These are phyloP conservation scores for Pythium aristosporum DNA, from an alignment of 352 stramenopile genomes.

Conservation along the genomic window DNA sequence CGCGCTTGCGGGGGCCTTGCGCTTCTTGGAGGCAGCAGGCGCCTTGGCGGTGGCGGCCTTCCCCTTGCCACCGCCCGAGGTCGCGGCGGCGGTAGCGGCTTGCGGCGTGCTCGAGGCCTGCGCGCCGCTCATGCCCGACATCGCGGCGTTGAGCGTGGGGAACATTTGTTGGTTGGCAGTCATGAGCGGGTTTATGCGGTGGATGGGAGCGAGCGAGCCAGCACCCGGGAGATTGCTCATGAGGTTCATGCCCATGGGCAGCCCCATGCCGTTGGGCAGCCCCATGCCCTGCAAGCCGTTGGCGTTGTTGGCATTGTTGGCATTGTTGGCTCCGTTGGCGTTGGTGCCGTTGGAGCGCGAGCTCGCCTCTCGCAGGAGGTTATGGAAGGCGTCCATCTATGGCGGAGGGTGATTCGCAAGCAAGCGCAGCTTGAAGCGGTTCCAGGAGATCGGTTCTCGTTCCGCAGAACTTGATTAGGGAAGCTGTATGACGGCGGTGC, in stretches of 20 bases:
- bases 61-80: constrained; percentile 20
- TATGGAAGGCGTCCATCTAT: constrained; percentile 77
- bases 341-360: constrained; percentile 38
- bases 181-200: constrained; percentile 78
- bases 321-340: constrained; percentile 11
- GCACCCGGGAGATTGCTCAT: constrained; percentile 47
- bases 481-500: constrained; percentile 1
- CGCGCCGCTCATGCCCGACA: constrained; percentile 21
- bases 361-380: constrained; percentile 69
- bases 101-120: not conserved
- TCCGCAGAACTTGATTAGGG: constrained; percentile 4
- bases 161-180: constrained; percentile 62
- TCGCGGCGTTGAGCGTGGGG: constrained; percentile 34
- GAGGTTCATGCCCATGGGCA: constrained; percentile 70
- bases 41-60: constrained; percentile 51
- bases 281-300: constrained; percentile 18
- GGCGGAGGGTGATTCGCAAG: not conserved
- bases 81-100: not conserved
- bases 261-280: constrained; percentile 38
- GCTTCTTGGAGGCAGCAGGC: constrained; percentile 63
- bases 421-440: constrained; percentile 6
- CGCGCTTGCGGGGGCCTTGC: constrained; percentile 50
- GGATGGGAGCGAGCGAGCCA: constrained; percentile 60
- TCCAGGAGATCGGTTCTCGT: not conserved
- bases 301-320: not conserved